Evolutionary conservation across 148 eudicot genomes (phyloP), one percentile per base, ranked within the genome.

Genomic region (Fagopyrum tataricum): DNA sequence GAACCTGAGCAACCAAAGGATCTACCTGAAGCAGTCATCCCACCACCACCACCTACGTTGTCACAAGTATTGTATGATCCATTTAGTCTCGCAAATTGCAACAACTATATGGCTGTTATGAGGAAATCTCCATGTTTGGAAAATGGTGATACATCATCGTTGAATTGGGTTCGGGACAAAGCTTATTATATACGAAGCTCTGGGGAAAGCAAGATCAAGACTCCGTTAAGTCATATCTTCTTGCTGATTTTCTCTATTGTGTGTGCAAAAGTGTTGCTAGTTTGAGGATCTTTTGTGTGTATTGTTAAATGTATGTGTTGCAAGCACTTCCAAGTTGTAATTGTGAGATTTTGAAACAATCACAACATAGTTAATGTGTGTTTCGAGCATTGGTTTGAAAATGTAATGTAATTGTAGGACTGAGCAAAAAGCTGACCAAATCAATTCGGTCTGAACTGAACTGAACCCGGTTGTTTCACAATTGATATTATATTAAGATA

Each of bases 101-200:
- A 59, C 17, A 59, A 59, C 66, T 24, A 59, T 10, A 59, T 59
- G 66, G 66, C 37, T 10, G 39, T 4, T 59, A 39, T 37, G 12
- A 59, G 66, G 39, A 39, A 59, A 59, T 39, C 17, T 13, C 66
- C 66, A 59, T 59, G 66, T 59, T 24, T 59, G 66, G 40, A 15
- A 24, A 59, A 59, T 59, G 66, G 66, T 11, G 66, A 59, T 10
- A 21, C 40, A 1, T 59, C 39, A 5, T 24, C 66, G 39, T 23
- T n/a, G 66, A 23, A 24, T 15, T 59, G 66, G 66, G 37, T 3
- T 56, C 10, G 31, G 64, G 24, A 12, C 64, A 56, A 13, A 56
- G 66, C 66, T 24, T 59, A 23, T 59, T 7, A 23, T 24, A 24
- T 59, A 39, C 66, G 8, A 59, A 8, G 39, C 26, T 59, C 66